These are phyloP conservation scores for Sparassis latifolia DNA, from an alignment of 1,284 basidiomycete species.

Conservation along the genomic window DNA sequence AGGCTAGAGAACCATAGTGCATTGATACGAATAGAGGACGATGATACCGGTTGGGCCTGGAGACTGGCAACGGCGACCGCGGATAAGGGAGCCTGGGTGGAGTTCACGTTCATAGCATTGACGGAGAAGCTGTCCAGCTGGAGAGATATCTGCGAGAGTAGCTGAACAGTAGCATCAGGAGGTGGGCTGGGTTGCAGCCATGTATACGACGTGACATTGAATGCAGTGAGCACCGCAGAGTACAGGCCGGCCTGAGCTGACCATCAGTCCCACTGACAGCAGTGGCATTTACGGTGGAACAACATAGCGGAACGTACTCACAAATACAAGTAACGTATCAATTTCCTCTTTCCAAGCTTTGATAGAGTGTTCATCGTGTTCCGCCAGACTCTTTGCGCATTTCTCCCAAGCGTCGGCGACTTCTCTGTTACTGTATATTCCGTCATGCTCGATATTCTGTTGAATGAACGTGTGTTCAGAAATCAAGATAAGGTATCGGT, in stretches of 20 bases:
- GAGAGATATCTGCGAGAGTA: conserved; percentile 1
- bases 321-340: too few relatives aligned
- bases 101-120: not conserved
- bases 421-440: too few relatives aligned
- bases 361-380: too few relatives aligned
- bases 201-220: conserved; percentile 18
- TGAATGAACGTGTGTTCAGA: too few relatives aligned
- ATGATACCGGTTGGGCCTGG: not conserved
- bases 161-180: not conserved
- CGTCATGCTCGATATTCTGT: too few relatives aligned
- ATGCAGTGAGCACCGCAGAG: conserved; percentile 20
- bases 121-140: not conserved
- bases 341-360: too few relatives aligned
- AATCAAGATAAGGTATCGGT: too few relatives aligned
- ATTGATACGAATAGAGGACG: conserved; percentile 12
- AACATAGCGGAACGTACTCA: too few relatives aligned
- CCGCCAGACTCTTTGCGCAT: too few relatives aligned
- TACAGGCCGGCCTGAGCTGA: conserved; percentile 17
- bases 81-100: not conserved
- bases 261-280: not conserved
- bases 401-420: too few relatives aligned
- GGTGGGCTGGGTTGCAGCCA: conserved; percentile 8
- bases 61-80: not conserved
- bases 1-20: conserved; percentile 17
- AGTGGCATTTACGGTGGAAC: too few relatives aligned